phyloP scores from a whole-genome alignment of 1,284 basidiomycete species.

The Boletus holoroseus region DNA sequence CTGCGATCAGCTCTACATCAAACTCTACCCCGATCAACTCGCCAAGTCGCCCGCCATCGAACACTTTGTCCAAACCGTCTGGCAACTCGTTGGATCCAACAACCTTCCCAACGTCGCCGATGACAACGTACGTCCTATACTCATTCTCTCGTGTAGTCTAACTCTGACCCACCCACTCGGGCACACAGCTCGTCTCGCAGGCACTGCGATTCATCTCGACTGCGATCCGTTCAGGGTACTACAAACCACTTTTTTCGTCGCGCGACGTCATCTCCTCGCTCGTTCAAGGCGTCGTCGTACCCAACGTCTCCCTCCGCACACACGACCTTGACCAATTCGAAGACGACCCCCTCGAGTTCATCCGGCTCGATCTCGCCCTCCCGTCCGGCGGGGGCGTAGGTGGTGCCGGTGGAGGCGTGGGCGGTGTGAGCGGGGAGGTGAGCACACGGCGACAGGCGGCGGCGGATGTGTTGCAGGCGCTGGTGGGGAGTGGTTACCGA shows the following conservation, averaged over 20 bases:
- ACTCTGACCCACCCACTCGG: neutral
- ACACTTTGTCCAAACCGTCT: conserved; percentile 85
- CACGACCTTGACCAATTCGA: conserved; percentile 96
- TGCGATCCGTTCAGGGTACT: conserved; percentile 82
- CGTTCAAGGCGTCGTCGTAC: conserved; percentile 87
- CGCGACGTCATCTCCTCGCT: conserved; percentile 78
- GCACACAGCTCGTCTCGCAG: conserved; percentile 78
- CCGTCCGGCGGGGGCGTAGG: conserved; percentile 42
- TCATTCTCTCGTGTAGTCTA: neutral
- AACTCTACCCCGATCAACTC: conserved; percentile 88
- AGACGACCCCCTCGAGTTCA: conserved; percentile 95
- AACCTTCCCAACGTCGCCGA: conserved; percentile 67
- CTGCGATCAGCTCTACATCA: conserved; percentile 71
- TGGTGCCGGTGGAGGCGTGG: conserved; percentile 25
- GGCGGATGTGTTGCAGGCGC: conserved; percentile 84
- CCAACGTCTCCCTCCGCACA: conserved; percentile 84
- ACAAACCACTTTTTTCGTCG: conserved; percentile 66
- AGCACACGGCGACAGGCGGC: conserved; percentile 85
- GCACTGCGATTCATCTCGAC: conserved; percentile 90
- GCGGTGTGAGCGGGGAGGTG: conserved; percentile 41
- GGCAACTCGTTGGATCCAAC: conserved; percentile 80
- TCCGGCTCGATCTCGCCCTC: conserved; percentile 80
- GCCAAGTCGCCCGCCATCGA: conserved; percentile 65
- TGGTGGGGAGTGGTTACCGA: conserved; percentile 78
- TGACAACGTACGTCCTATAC: conserved; percentile 57